Base-by-base conservation (phyloP, 331 rosid species). In the Malus hybrid region DNA sequence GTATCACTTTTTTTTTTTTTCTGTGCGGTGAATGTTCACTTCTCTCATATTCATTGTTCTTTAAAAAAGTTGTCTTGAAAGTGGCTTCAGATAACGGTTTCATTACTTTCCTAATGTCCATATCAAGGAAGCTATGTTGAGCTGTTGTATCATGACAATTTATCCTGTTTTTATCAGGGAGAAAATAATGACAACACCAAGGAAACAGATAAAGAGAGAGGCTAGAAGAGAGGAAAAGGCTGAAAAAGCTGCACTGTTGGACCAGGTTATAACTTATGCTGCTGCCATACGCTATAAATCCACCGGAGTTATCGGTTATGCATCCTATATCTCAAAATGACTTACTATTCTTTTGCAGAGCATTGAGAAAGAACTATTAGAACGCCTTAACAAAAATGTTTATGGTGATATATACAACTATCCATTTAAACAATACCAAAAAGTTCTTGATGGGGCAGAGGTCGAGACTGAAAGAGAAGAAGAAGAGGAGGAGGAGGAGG, bases 141-240 rank as follows among this genome's bases (percentile, higher is more conserved):
- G 5, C 67, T 66, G 32, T 24, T 60, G 39, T 3, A 42, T 42
- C 46, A 12, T 59, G 29, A 10, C 34, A 18, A 36, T 60, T 22
- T 29, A 24, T 59, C 27, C 11, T n/a, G 36, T 16, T 15, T 72
- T 70, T 57, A 71, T 55, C 83, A 94, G 96, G 87, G 97, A 94
- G 90, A 94, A 90, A 80, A 89, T 90, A 80, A 84, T 87, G 90
- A 92, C 97, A 6, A 71, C 84, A 16, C 99, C 99, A 64, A 85
- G 86, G 63, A 83, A 85, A 69, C 80, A 85, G 63, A 83, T 34
- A 68, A 88, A 83, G 81, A 85, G 89, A 77, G 89, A 85, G 57
- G 29, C 80, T 59, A 81, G 89, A 79, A 81, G 89, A 80, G 83
- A 88, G 66, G 88, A 85, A 60, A 88, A 88, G 46, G 97, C 97